Evolutionary conservation across 2,329 filamentous ascomycete species (phyloP), one percentile per base, ranked within the genome.

Genomic region (Fusarium verrucosum): DNA sequence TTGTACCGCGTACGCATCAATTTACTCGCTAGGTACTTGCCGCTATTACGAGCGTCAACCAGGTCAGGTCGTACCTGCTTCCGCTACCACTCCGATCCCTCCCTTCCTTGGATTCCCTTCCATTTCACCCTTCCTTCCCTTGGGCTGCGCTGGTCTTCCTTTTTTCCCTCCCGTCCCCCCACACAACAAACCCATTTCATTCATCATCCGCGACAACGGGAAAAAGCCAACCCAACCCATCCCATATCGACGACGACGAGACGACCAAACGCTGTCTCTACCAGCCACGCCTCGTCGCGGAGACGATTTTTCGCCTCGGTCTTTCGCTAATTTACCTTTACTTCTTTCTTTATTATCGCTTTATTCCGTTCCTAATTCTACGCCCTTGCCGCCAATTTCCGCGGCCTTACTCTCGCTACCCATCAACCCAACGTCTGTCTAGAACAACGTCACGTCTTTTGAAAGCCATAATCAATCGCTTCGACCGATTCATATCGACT

Each of bases 301-400:
- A 71, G 68, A 70, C 67, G 69, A 71, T 61, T 41, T 26, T n/a
- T 70, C 56, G 58, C 67, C 69, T 72, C 69, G 69, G 41, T 46
- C 70, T 40, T 55, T 72, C 70, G 70, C 70, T 71, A 69, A 49
- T 58, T n/a, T 30, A 50, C 44, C 49, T 37, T 66, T 42, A 52
- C 19, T 50, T 62, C 23, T 50, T 62, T 47, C 40, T 51, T 45
- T 65, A 25, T 46, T 38, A 65, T 70, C 58, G 45, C 53, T 25
- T 59, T 56, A 50, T 49, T 62, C 56, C 51, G 40, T 66, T 62
- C 55, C 50, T 68, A 65, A 69, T 70, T 58, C 16, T 45, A 37
- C 32, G 20, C 26, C 33, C 17, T 59, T 55, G 57, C 58, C 60
- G 68, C 57, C 62, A 42, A 54, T 26, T 54, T 51, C 54, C 44